Percentiles rank a stretch among this genome's conserved stretches.
Conservation (phyloP, 768 basidiomycete genomes). For the Lactifluus volemus region DNA sequence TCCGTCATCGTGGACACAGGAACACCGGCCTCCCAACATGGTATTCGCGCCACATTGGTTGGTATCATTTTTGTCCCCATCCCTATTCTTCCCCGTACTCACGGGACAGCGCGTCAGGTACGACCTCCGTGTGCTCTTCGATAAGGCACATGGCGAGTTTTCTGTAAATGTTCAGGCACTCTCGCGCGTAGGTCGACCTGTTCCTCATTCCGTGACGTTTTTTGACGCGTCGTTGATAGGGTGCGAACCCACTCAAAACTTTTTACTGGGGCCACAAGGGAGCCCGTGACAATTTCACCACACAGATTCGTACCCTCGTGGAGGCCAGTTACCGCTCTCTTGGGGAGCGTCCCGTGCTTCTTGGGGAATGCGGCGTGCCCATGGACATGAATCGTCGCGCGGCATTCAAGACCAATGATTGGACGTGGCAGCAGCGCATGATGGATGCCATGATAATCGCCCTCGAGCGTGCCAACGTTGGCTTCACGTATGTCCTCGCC, state of each 20-base stretch:
- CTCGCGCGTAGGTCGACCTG: constrained; percentile 50
- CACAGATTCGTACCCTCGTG: constrained; percentile 77
- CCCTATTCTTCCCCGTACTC: constrained; percentile 18
- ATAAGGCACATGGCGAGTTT: constrained; percentile 76
- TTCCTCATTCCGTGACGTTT: not conserved
- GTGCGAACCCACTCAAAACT: constrained; percentile 71
- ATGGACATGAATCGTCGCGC: constrained; percentile 76
- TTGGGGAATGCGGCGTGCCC: constrained; percentile 92
- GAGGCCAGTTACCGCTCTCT: constrained; percentile 57
- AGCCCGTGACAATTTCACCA: constrained; percentile 69
- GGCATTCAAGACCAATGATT: constrained; percentile 67
- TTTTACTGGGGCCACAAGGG: constrained; percentile 86
- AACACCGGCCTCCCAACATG: constrained; percentile 52
- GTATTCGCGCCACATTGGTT: constrained; percentile 72
- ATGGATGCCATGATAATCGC: constrained; percentile 90
- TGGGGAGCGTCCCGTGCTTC: constrained; percentile 74
- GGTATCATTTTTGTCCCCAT: constrained; percentile 21
- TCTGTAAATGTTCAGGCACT: constrained; percentile 91
- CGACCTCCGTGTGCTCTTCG: constrained; percentile 82
- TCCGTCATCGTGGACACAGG: constrained; percentile 64
- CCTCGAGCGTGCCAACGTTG: constrained; percentile 65
- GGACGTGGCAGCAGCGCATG: constrained; percentile 79
- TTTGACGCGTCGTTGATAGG: constrained; percentile 38
- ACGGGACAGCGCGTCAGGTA: constrained; percentile 47
- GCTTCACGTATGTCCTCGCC: constrained; percentile 65